These are phyloP conservation scores for Lanzia echinophila DNA, from an alignment of 2,329 filamentous ascomycete genomes.

Conservation along the genomic window DNA sequence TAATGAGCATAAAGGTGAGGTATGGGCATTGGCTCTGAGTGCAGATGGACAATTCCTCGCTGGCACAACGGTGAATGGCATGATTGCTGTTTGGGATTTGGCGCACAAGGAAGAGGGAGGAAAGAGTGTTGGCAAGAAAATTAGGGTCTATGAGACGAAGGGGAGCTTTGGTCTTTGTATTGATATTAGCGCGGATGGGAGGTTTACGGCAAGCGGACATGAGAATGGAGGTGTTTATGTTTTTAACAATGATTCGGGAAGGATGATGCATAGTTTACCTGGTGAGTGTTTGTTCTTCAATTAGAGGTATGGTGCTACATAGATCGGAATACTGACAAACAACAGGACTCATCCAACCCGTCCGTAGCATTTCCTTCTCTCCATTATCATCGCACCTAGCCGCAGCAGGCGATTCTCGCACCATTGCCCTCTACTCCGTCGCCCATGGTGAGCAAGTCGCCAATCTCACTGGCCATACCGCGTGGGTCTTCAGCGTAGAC, in stretches of 20 bases:
- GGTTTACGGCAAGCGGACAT: constrained; percentile 84
- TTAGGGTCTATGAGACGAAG: constrained; percentile 83
- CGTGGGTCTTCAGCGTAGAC: constrained; percentile 86
- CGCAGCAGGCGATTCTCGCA: constrained; percentile 79
- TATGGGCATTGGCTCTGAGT: constrained; percentile 84
- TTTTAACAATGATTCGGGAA: constrained; percentile 86
- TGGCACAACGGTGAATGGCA: constrained; percentile 80
- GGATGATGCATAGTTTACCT: constrained; percentile 77
- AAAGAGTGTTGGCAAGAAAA: constrained; percentile 46
- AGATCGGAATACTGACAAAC: constrained; percentile 16
- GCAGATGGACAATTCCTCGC: constrained; percentile 78
- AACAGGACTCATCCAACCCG: constrained; percentile 74
- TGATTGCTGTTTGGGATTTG: constrained; percentile 81
- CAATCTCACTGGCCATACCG: constrained; percentile 70
- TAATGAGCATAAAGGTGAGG: constrained; percentile 54
- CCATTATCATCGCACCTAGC: constrained; percentile 79
- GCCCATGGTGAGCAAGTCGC: constrained; percentile 87
- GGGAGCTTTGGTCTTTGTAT: constrained; percentile 88
- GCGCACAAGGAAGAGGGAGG: not conserved
- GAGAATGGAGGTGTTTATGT: constrained; percentile 89
- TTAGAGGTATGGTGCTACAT: not conserved
- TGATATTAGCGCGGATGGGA: constrained; percentile 72
- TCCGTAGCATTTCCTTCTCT: constrained; percentile 81
- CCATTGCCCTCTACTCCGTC: constrained; percentile 90
- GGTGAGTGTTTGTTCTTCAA: constrained; percentile 41